Conservation (phyloP, 2,329 filamentous ascomycete species). For the Ophioceras dolichostomum region DNA sequence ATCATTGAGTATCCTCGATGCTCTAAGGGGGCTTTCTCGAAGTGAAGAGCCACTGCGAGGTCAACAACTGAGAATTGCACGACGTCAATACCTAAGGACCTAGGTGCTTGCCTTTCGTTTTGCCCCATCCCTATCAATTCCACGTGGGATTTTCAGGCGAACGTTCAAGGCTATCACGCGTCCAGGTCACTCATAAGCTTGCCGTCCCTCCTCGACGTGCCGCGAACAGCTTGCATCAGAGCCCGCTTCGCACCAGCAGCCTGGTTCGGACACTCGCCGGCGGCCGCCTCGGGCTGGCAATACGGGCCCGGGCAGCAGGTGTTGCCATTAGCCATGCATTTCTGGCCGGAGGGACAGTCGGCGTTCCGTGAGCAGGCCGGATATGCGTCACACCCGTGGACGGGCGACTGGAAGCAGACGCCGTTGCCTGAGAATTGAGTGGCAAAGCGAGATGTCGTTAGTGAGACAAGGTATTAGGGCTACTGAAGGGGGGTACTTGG, state of each 20-base stretch:
- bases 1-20: too few species aligned
- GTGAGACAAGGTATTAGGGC: too few species aligned
- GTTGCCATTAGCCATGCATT: background rate
- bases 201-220: background rate
- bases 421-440: background rate
- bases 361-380: background rate
- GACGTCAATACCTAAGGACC: too few species aligned
- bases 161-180: too few species aligned
- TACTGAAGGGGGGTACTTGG: too few species aligned
- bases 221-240: background rate
- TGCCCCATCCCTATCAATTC: too few species aligned
- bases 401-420: background rate
- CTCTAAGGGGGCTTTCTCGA: too few species aligned
- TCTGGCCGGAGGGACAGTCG: background rate
- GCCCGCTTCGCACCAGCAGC: background rate
- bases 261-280: background rate
- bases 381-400: background rate
- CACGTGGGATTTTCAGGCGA: too few species aligned
- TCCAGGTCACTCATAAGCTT: too few species aligned
- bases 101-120: too few species aligned
- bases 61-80: too few species aligned
- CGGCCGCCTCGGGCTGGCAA: background rate
- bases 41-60: too few species aligned
- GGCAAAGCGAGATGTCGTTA: background rate
- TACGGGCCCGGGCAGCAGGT: background rate